A percentile compares a stretch with the other conserved stretches of the same genome.
Conservation (phyloP, 768 basidiomycete species). For the Lactarius pseudohatsudake region DNA sequence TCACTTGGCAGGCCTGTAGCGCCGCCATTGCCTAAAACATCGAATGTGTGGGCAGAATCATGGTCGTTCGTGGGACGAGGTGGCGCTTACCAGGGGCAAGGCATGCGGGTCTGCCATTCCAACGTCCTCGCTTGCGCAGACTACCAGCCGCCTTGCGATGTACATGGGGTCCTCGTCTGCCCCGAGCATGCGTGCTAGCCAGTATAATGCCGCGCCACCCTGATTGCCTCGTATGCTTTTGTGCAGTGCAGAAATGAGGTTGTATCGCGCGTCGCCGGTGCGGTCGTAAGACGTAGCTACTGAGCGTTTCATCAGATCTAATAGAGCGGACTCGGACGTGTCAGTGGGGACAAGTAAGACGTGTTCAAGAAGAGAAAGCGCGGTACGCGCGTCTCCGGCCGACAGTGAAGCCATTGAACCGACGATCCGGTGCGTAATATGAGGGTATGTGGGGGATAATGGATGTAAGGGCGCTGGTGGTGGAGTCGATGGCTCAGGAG, state of each 20-base stretch:
- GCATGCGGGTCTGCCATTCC: conserved; percentile 77
- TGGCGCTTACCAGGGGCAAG: conserved; percentile 59
- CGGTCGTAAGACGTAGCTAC: conserved; percentile 71
- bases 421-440: conserved; percentile 49
- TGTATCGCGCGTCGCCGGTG: conserved; percentile 71
- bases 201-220: conserved; percentile 79
- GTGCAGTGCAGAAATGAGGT: conserved; percentile 84
- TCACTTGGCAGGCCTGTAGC: conserved; percentile 61
- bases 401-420: conserved; percentile 54
- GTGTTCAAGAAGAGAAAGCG: conserved; percentile 79
- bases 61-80: neutral
- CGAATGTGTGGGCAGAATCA: conserved; percentile 8
- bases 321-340: conserved; percentile 48
- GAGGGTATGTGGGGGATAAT: conserved; percentile 36
- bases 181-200: conserved; percentile 81
- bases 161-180: conserved; percentile 82
- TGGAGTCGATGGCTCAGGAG: neutral
- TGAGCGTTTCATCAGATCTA: conserved; percentile 60
- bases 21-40: conserved; percentile 55
- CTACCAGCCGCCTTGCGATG: conserved; percentile 70
- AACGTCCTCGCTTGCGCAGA: conserved; percentile 84
- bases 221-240: conserved; percentile 79
- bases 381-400: conserved; percentile 73
- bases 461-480: neutral
- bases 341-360: conserved; percentile 48